Evolutionary conservation across 108 stramenopile species (phyloP).

Genomic region (Phaeodactylum tricornutum): DNA sequence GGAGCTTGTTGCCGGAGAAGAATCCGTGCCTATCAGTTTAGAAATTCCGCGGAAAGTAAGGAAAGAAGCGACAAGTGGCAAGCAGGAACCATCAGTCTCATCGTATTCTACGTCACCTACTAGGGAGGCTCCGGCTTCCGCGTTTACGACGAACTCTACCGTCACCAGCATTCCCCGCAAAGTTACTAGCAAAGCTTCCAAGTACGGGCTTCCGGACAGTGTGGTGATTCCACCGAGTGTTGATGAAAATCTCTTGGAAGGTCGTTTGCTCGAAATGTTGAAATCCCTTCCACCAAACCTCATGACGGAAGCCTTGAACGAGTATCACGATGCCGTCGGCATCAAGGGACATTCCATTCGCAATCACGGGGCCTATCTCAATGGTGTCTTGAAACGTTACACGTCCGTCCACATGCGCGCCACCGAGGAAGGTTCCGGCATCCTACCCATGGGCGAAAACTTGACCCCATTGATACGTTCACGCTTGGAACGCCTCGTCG

Average conservation of each 20-base stretch:
- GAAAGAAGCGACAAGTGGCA: not conserved
- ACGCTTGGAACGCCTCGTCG: slow-evolving; percentile 40
- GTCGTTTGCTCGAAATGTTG: slow-evolving; percentile 24
- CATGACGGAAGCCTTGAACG: slow-evolving; percentile 58
- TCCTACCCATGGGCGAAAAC: slow-evolving; percentile 36
- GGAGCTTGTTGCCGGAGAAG: not conserved
- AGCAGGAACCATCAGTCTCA: not conserved
- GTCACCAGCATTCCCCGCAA: not conserved
- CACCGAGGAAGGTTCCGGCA: slow-evolving; percentile 7
- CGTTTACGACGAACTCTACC: not conserved
- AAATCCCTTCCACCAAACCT: slow-evolving; percentile 28
- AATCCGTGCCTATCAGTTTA: not conserved
- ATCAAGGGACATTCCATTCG: slow-evolving; percentile 54
- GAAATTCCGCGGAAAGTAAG: too few relatives aligned
- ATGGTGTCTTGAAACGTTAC: slow-evolving; percentile 75
- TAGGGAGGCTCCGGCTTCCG: too few relatives aligned
- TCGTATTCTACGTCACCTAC: not conserved
- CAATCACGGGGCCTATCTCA: slow-evolving; percentile 60
- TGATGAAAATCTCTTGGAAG: slow-evolving; percentile 9
- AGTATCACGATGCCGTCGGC: slow-evolving; percentile 68
- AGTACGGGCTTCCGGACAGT: slow-evolving; percentile 21
- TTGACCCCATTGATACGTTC: slow-evolving; percentile 48
- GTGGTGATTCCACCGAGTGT: slow-evolving; percentile 27
- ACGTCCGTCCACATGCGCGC: slow-evolving; percentile 37
- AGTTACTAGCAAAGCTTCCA: slow-evolving; percentile 1